Evolutionary conservation across 1,284 basidiomycete species (phyloP).

Genomic region (Pterula multifida): DNA sequence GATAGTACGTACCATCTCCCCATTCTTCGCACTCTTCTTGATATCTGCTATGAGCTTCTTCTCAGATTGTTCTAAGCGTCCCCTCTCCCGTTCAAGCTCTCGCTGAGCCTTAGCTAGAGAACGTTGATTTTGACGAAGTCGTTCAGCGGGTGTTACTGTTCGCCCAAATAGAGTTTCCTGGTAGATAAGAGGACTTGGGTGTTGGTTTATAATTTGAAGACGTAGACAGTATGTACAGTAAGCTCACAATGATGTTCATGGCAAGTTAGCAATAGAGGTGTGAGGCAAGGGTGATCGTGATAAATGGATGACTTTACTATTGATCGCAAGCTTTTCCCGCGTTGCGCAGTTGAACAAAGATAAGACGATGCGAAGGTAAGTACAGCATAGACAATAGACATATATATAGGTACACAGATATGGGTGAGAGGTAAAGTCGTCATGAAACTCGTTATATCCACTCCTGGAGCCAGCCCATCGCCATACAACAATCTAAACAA

Average conservation of each 20-base stretch:
- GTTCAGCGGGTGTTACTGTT: constrained; percentile 89
- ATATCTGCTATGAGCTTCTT: constrained; percentile 92
- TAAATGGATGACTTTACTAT: not conserved
- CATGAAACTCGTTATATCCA: not conserved
- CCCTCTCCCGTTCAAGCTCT: constrained; percentile 91
- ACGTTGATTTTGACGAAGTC: constrained; percentile 92
- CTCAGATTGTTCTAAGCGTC: constrained; percentile 91
- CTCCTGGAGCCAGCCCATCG: not conserved
- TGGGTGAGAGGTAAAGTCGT: not conserved
- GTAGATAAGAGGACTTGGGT: not conserved
- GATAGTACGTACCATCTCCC: constrained; percentile 72
- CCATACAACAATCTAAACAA: not conserved
- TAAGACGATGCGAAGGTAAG: too few relatives aligned
- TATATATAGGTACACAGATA: not conserved
- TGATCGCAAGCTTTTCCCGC: too few relatives aligned
- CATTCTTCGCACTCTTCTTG: constrained; percentile 91
- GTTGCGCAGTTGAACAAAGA: too few relatives aligned
- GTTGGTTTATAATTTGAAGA: constrained; percentile 1
- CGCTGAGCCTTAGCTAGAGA: constrained; percentile 93
- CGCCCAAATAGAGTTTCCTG: constrained; percentile 93
- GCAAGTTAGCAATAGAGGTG: not conserved
- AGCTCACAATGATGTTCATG: not conserved
- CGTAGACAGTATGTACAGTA: not conserved
- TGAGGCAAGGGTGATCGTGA: not conserved
- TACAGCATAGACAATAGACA: not conserved